Evolutionary conservation across 352 stramenopile species (phyloP).

Genomic region (Thraustochytrium striatum): DNA sequence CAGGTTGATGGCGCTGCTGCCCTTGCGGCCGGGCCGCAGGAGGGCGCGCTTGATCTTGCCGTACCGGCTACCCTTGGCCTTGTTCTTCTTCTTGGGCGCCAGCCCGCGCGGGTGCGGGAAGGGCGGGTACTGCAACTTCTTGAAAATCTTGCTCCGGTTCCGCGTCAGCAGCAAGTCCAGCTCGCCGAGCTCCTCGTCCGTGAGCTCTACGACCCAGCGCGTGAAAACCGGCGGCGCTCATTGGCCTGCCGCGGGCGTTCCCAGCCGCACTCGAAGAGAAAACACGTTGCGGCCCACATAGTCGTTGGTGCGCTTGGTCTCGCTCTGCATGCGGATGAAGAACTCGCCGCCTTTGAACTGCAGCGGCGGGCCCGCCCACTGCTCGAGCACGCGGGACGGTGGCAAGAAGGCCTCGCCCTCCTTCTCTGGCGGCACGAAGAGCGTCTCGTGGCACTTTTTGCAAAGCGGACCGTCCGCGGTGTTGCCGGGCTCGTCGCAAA

Average conservation of each 20-base stretch:
- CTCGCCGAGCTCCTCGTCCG: neutral
- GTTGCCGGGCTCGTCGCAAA: neutral
- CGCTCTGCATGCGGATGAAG: neutral
- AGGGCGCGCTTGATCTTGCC: neutral
- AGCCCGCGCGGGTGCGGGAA: neutral
- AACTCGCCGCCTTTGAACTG: neutral
- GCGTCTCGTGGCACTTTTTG: neutral
- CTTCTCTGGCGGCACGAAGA: neutral
- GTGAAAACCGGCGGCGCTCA: neutral
- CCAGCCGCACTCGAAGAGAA: slow-evolving; percentile 24
- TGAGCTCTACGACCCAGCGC: neutral
- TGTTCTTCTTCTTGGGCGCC: neutral
- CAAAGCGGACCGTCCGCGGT: neutral
- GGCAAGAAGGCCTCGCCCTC: neutral
- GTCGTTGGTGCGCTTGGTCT: neutral
- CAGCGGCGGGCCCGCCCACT: neutral
- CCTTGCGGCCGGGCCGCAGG: no score
- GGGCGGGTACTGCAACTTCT: neutral
- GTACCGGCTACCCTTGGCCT: neutral
- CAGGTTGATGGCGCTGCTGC: no score
- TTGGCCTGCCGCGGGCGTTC: neutral
- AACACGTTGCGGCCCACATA: neutral
- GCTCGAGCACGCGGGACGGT: neutral
- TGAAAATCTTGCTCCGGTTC: slow-evolving; percentile 17
- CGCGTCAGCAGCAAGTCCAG: neutral